Base-by-base conservation (phyloP, 495 filamentous ascomycete genomes). In the Trichocladium uniseriatum region DNA sequence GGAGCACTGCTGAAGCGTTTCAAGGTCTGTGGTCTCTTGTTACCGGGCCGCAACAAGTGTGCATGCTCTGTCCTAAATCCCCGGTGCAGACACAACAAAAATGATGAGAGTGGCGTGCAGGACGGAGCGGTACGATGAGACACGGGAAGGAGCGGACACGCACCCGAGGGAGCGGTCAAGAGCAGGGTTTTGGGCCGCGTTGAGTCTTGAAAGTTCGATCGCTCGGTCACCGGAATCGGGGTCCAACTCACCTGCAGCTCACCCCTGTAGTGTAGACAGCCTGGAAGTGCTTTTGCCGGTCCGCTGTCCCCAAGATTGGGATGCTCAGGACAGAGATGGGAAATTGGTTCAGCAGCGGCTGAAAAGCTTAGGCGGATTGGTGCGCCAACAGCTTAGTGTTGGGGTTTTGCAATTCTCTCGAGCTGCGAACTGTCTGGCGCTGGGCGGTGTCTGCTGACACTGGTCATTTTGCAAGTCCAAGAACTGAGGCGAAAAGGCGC, bases 141-240 rank as follows among this genome's bases (percentile, higher is more conserved):
- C 44, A 45, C 39, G 16, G 14, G 19, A 38, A 21, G 27, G 45
- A 43, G 38, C 44, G 43, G 49, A 20, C 43, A 27, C 18, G 49
- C 43, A 40, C 49, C 53, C 49, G 34, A 41, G 19, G 24, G 49
- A 42, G 53, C 53, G 49, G 48, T 56, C 49, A 48, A 55, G 32
- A 29, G 20, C 22, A 31, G 15, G 35, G 37, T 6, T 16, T 29
- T 20, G 29, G 43, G 43, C 31, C 31, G 19, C 3, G 32, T 20
- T 44, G 16, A 28, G 28, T 24, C n/a, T 45, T 2, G 34, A 32
- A 9, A n/a, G 32, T 1, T 16, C 3, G 43, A 15, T 19, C 29
- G 4, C 20, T 21, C 34, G 9, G 43, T 31, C 1, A 13, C 32
- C 19, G 20, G 43, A 19, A 10, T 15, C 15, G 21, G 24, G 40